Conservation (phyloP, 345 rosid species). For the Erodium maritimum region DNA sequence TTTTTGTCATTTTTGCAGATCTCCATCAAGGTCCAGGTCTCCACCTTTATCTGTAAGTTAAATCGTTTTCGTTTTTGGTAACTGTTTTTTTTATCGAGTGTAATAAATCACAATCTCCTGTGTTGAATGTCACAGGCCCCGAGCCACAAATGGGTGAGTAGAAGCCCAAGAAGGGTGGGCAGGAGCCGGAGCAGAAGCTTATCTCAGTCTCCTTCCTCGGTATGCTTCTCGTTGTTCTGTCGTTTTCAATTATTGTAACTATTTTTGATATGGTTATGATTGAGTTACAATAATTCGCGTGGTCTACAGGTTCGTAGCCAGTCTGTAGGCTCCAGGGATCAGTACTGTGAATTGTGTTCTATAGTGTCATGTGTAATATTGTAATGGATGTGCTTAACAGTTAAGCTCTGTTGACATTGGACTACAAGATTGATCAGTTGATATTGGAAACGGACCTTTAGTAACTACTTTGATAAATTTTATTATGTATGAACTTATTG, state of each 20-base stretch:
- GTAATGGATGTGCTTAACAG: too few relatives aligned
- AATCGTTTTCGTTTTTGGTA: background rate
- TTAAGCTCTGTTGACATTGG: too few relatives aligned
- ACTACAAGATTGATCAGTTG: too few relatives aligned
- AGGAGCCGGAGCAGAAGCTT: conserved; percentile 11
- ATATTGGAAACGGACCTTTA: too few relatives aligned
- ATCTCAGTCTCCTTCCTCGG: conserved; percentile 27
- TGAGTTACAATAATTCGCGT: background rate
- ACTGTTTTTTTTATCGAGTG: background rate
- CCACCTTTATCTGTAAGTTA: conserved; percentile 54
- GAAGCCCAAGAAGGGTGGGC: conserved; percentile 15
- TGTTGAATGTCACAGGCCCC: conserved; percentile 14
- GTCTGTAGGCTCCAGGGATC: conserved; percentile 4
- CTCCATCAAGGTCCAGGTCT: conserved; percentile 45
- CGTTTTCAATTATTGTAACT: background rate
- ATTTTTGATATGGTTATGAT: background rate
- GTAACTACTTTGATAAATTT: too few relatives aligned
- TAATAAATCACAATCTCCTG: background rate
- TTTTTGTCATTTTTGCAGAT: conserved; percentile 44
- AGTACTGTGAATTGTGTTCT: background rate
- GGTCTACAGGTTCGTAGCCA: conserved; percentile 35
- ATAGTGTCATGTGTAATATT: too few relatives aligned
- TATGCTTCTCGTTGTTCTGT: background rate
- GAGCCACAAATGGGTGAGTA: conserved; percentile 12
- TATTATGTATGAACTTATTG: too few relatives aligned